These are phyloP conservation scores for Cystofilobasidium ferigula DNA, from an alignment of 768 basidiomycete genomes.

Conservation along the genomic window DNA sequence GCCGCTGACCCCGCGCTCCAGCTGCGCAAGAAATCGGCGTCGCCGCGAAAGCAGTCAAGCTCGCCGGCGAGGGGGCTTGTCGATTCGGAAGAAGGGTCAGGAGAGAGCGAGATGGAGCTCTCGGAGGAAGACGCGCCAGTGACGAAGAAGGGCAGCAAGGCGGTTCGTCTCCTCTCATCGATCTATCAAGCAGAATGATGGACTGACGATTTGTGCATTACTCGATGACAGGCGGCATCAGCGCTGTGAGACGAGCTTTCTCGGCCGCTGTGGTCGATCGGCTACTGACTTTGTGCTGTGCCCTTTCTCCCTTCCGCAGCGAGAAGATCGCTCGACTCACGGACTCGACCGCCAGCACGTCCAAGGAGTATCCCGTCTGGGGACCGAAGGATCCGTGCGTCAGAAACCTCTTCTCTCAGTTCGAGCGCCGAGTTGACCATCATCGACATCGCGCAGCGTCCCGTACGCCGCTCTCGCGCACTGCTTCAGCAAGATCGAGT, in stretches of 20 bases:
- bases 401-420: neutral
- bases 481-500: constrained; percentile 77
- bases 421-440: neutral
- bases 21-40: neutral
- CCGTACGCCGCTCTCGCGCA: constrained; percentile 89
- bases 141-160: constrained; percentile 1
- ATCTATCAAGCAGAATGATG: no score
- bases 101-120: neutral
- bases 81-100: neutral
- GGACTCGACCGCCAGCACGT: neutral
- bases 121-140: constrained; percentile 5
- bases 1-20: neutral
- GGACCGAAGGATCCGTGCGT: constrained; percentile 2
- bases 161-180: no score
- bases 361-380: neutral
- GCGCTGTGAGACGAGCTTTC: no score
- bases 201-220: no score
- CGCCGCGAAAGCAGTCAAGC: constrained; percentile 1
- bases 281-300: no score
- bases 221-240: no score
- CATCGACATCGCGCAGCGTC: no score
- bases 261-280: no score
- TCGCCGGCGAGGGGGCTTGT: neutral
- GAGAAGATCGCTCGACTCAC: neutral
- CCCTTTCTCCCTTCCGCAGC: neutral